These are phyloP conservation scores for Rhytidiadelphus loreus DNA, from an alignment of 225 moss, liverwort and hornwort genomes.

Conservation along the genomic window DNA sequence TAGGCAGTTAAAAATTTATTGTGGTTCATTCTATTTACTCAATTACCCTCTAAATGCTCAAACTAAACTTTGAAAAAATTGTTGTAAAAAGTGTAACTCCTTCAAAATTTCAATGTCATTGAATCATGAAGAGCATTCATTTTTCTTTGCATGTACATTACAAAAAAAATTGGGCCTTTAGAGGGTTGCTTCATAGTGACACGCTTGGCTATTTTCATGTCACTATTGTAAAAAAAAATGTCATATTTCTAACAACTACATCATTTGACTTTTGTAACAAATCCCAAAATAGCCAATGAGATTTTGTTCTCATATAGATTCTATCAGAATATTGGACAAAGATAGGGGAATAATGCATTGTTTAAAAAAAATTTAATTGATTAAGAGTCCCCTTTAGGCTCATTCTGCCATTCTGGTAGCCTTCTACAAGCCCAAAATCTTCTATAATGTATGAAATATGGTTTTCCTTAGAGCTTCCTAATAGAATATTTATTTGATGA, in stretches of 20 bases:
- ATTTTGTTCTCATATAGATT: too few species aligned
- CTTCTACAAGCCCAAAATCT: accelerated
- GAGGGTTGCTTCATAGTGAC: too few species aligned
- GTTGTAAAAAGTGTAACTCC: background rate
- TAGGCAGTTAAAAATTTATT: background rate
- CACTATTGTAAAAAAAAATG: accelerated
- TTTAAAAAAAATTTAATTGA: too few species aligned
- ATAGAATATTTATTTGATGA: background rate
- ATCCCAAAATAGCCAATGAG: too few species aligned
- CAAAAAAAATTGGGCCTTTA: too few species aligned
- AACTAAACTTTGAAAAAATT: background rate
- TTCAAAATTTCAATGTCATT: background rate
- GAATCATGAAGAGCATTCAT: background rate
- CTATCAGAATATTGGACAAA: too few species aligned
- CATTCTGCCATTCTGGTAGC: accelerated
- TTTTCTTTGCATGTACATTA: background rate
- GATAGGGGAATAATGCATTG: too few species aligned
- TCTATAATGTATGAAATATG: background rate
- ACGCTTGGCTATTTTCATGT: too few species aligned
- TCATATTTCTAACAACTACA: too few species aligned
- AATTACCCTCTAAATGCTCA: background rate
- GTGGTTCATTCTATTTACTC: background rate
- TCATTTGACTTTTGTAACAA: too few species aligned
- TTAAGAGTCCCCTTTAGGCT: background rate
- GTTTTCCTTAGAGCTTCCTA: background rate